Conservation (phyloP, 306 rosid genomes). For the Geum urbanum region DNA sequence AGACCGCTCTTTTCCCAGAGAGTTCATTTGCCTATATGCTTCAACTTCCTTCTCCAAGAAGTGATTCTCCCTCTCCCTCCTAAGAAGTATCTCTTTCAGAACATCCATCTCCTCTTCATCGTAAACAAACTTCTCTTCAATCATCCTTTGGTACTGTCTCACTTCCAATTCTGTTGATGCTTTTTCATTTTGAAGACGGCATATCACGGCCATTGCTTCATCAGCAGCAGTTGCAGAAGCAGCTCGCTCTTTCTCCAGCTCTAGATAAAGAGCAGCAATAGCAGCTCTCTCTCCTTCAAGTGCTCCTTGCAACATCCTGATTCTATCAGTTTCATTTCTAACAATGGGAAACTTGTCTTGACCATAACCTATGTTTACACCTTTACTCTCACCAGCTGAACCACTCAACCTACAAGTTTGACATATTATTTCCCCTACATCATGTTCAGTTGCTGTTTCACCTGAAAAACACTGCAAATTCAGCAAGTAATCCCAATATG, state of each 20-base stretch:
- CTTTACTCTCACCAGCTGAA: conserved; percentile 38
- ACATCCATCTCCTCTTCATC: conserved; percentile 86
- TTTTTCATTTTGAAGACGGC: conserved; percentile 75
- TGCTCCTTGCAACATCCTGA: conserved; percentile 53
- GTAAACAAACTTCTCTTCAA: conserved; percentile 70
- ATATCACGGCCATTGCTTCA: conserved; percentile 95
- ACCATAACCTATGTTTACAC: conserved; percentile 13
- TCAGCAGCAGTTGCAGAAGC: conserved; percentile 91
- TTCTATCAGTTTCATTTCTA: conserved; percentile 36
- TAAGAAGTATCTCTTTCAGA: conserved; percentile 76
- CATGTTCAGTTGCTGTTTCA: conserved; percentile 28
- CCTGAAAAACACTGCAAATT: conserved; percentile 19
- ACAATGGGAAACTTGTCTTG: conserved; percentile 26
- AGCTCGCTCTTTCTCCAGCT: conserved; percentile 95
- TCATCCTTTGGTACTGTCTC: conserved; percentile 64
- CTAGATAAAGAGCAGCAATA: conserved; percentile 58
- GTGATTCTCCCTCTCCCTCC: conserved; percentile 73
- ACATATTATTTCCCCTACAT: conserved; percentile 38
- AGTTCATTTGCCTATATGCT: conserved; percentile 49
- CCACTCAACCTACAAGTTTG: conserved; percentile 44
- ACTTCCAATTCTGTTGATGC: conserved; percentile 68
- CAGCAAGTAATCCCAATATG: neutral
- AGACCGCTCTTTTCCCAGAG: conserved; percentile 33
- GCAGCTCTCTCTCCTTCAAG: conserved; percentile 65
- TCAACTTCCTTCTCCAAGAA: conserved; percentile 71